Base-by-base conservation (phyloP, 805 yeast species). In the Cyberlindnera mississippiensis region DNA sequence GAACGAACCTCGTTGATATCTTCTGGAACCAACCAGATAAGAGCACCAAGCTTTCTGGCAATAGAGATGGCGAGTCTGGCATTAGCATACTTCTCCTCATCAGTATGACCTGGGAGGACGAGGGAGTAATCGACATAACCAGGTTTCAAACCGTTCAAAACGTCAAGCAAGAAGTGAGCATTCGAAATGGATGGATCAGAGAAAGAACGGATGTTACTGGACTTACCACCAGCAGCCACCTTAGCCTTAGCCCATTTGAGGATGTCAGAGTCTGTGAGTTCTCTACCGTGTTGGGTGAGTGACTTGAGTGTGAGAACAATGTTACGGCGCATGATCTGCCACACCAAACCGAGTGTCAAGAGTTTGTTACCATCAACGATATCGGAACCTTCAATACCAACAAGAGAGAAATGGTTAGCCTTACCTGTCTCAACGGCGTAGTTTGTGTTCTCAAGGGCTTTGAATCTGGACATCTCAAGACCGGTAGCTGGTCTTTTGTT, bases 11-110 rank as follows among this genome's bases (percentile, higher is more conserved):
- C 98, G 57, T 82, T 85, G 58, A 93, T 93, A 69, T 93, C 99
- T 66, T 93, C 99, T n/a, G 99, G 99, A n/a, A 93, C 96, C 54
- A 93, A 75, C 97, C 97, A 93, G 59, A 93, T 93, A 62, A 93
- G 78, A 31, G 96, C 99, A 48, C 99, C 99, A 54, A 93, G 71
- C 67, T 93, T 93, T 76, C 99, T 85, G 28, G 99, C 99, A 59
- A 93, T 93, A 2, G 98, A 93, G 61, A 93, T 93, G 16, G 99
- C 99, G 62, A 93, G 76, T 71, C 87, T 85, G 16, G 98, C 99
- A 62, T 93, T 93, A 31, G 96, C 95, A 60, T 88, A 88, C 60
- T 75, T 78, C 51, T 91, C 96, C 46, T 88, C 96, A 14, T 84
- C 93, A 28, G 85, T 80, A 32, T 67, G 63, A 32, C 96, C 96